phyloP scores from a whole-genome alignment of 192 early-diverging fungal genomes.

The Dissophora ornata region DNA sequence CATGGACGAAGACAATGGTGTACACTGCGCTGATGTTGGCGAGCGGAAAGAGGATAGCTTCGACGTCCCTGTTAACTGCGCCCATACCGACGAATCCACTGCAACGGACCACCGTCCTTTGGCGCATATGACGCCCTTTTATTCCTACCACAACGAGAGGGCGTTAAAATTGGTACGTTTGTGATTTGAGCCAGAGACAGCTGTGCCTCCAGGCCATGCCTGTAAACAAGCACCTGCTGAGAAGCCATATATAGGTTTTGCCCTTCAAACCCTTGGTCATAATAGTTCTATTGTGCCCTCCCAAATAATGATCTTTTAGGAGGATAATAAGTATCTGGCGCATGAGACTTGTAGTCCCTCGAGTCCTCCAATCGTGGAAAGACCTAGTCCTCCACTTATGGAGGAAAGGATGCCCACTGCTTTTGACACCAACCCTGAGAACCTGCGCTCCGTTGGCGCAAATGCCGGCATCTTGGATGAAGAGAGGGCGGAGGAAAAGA shows the following conservation, averaged over 20 bases:
- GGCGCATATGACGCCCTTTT: neutral
- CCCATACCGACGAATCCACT: neutral
- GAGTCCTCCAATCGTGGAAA: neutral
- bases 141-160: constrained; percentile 17
- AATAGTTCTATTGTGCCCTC: no score
- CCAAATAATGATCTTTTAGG: constrained; percentile 1
- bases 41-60: constrained; percentile 17
- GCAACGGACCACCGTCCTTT: neutral
- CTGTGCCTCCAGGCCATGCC: no score
- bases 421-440: constrained; percentile 6
- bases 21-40: no score
- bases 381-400: neutral
- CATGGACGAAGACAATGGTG: neutral
- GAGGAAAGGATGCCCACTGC: neutral
- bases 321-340: constrained; percentile 25
- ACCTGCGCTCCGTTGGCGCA: neutral
- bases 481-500: neutral
- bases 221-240: no score
- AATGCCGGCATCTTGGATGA: constrained; percentile 19
- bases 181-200: neutral
- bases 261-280: no score
- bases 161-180: constrained; percentile 10
- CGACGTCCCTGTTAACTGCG: constrained; percentile 9
- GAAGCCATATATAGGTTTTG: no score
- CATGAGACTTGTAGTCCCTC: constrained; percentile 6